These are phyloP conservation scores for Mortierella sp. DNA, from an alignment of 371 early-diverging fungal species.

Conservation along the genomic window DNA sequence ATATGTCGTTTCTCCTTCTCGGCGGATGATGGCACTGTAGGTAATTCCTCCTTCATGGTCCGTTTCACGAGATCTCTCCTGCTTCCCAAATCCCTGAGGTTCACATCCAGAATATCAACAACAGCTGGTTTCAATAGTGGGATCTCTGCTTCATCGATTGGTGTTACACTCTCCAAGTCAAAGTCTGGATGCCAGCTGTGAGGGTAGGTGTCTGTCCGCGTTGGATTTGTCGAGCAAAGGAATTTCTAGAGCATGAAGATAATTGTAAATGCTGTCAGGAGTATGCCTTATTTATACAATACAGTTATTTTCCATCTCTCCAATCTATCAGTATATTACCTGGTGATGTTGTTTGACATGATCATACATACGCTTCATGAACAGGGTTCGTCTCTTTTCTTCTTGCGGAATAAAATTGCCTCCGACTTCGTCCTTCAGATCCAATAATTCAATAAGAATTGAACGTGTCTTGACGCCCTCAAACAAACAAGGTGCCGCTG, in stretches of 20 bases:
- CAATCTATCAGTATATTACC: slow-evolving; percentile 15
- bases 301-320: not conserved
- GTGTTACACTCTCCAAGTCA: slow-evolving; percentile 44
- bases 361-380: slow-evolving; percentile 31
- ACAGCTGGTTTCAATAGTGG: slow-evolving; percentile 32
- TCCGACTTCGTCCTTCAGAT: slow-evolving; percentile 22
- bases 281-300: not conserved
- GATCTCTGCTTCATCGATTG: slow-evolving; percentile 30
- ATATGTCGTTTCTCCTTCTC: not conserved
- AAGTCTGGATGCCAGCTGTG: slow-evolving; percentile 47
- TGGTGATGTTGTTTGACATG: slow-evolving; percentile 24
- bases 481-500: slow-evolving; percentile 34
- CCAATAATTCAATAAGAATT: slow-evolving; percentile 29
- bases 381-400: slow-evolving; percentile 25
- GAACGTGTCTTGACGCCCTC: slow-evolving; percentile 36
- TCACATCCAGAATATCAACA: slow-evolving; percentile 27
- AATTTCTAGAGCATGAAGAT: slow-evolving; percentile 20
- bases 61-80: slow-evolving; percentile 6
- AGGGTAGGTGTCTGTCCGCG: slow-evolving; percentile 43
- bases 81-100: slow-evolving; percentile 17
- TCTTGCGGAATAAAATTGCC: slow-evolving; percentile 23
- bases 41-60: not conserved
- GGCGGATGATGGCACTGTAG: not conserved
- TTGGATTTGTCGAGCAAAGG: slow-evolving; percentile 31
- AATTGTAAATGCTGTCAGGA: not conserved